phyloP scores from a whole-genome alignment of 2,329 filamentous ascomycete species.

The Colletotrichum spinosum region DNA sequence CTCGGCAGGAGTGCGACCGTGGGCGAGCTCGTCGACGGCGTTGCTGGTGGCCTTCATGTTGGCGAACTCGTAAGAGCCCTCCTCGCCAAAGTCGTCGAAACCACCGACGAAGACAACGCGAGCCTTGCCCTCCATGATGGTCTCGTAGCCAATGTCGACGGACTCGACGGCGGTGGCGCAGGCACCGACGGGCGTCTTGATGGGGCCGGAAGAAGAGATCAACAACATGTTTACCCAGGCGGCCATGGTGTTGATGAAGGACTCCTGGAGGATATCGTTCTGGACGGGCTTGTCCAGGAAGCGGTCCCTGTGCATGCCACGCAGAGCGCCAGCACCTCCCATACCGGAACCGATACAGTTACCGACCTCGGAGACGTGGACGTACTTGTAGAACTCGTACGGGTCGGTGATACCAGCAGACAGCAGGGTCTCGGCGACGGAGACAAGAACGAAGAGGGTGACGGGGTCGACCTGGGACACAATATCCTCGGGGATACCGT shows the following conservation, averaged over 20 bases:
- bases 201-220: slow-evolving; percentile 94
- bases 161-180: slow-evolving; percentile 98
- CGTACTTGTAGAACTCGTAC: slow-evolving; percentile 99
- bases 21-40: slow-evolving; percentile 93
- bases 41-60: slow-evolving; percentile 99
- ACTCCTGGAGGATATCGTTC: slow-evolving; percentile 99
- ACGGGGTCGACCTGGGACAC: slow-evolving; percentile 97
- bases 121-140: slow-evolving; percentile 97
- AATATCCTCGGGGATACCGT: slow-evolving; percentile 97
- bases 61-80: slow-evolving; percentile 99
- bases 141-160: slow-evolving; percentile 97
- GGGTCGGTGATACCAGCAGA: slow-evolving; percentile 97
- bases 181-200: slow-evolving; percentile 98
- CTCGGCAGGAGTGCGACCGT: slow-evolving; percentile 93
- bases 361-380: slow-evolving; percentile 96
- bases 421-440: slow-evolving; percentile 90
- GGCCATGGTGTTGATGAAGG: slow-evolving; percentile 99
- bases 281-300: slow-evolving; percentile 97
- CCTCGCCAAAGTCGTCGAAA: slow-evolving; percentile 99
- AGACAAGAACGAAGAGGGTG: slow-evolving; percentile 93
- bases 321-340: slow-evolving; percentile 90
- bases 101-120: slow-evolving; percentile 97
- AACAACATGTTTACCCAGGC: slow-evolving; percentile 99
- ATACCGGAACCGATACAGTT: slow-evolving; percentile 99
- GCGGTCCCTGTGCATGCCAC: slow-evolving; percentile 98